Evolutionary conservation across 2,329 filamentous ascomycete species (phyloP), one percentile per base, ranked within the genome.

Genomic region (Bertia moriformis): DNA sequence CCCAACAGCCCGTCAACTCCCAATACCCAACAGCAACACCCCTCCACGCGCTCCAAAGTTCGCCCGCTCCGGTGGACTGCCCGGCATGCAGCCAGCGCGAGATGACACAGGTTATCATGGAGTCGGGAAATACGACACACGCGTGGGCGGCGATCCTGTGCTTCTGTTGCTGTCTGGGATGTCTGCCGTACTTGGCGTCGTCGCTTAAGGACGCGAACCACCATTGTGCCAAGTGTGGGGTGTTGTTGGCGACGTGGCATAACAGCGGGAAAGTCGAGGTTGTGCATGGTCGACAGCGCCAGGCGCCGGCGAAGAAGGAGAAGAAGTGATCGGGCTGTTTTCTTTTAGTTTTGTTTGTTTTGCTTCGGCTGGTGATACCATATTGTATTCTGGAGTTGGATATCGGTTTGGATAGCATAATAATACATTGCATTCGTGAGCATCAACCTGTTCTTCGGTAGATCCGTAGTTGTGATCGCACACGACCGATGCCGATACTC

Each of bases 191-290:
- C 40, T 18, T 60, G 18, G 53, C 61, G 42, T 57, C 54, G 33
- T 58, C 54, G 41, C 53, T 58, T 43, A 63, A 64, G 48, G 59
- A 63, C 36, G 57, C 59, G n/a, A 51, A 60, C 49, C 61, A 63
- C 46, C 60, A 59, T 44, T 63, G 61, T 39, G 58, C 58, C 2
- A 49, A 54, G 14, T 64, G 61, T 42, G 58, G 59, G 15, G 52
- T 54, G 1, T 38, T 60, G 38, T 51, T 64, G 14, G 60, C 59
- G 0, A 57, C 58, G 1, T 63, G 59, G 58, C 59, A 63, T 48
- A 49, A 60, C 2, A 58, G 54, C 45, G 60, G 60, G 10, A 56
- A 52, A 27, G 59, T 57, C 1, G 59, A 62, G 45, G 58, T 63
- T 29, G 20, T 41, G 15, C n/a, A n/a, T n/a, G n/a, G n/a, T n/a